Conservation (phyloP, 176 grass and related monocot genomes). For the Microstegium vimineum region DNA sequence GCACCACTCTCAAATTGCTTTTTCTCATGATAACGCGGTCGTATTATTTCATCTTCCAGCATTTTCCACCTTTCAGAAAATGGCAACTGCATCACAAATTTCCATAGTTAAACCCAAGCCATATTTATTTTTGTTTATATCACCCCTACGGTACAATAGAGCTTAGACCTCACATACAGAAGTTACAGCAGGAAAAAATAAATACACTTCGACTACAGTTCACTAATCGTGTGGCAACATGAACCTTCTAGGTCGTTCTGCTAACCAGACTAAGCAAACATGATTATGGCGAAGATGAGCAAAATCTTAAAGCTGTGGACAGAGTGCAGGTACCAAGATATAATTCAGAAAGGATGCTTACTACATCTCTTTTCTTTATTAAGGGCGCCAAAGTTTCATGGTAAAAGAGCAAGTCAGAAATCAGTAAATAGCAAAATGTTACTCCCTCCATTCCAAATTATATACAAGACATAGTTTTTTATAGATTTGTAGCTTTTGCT, state of each 20-base stretch:
- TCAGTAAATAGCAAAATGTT: neutral
- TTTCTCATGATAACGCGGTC: slow-evolving; percentile 68
- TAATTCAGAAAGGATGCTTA: neutral
- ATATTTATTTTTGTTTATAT: neutral
- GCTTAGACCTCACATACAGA: neutral
- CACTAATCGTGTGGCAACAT: neutral
- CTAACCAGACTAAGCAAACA: neutral
- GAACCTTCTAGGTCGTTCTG: neutral
- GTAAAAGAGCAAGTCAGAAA: neutral
- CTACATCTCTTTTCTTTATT: neutral
- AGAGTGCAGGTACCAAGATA: neutral
- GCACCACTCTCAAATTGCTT: slow-evolving; percentile 72
- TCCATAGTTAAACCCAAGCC: neutral
- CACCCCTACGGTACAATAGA: neutral
- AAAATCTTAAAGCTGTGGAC: neutral
- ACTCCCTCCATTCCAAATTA: neutral
- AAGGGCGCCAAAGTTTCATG: neutral
- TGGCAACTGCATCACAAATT: slow-evolving; percentile 59
- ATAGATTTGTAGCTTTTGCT: neutral
- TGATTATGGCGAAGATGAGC: neutral
- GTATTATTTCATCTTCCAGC: slow-evolving; percentile 91
- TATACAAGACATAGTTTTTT: neutral
- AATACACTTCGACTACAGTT: neutral
- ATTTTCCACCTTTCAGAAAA: slow-evolving; percentile 97
- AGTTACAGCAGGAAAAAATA: neutral